These are phyloP conservation scores for Eucalyptus regnans DNA, from an alignment of 345 rosid genomes.

Conservation along the genomic window DNA sequence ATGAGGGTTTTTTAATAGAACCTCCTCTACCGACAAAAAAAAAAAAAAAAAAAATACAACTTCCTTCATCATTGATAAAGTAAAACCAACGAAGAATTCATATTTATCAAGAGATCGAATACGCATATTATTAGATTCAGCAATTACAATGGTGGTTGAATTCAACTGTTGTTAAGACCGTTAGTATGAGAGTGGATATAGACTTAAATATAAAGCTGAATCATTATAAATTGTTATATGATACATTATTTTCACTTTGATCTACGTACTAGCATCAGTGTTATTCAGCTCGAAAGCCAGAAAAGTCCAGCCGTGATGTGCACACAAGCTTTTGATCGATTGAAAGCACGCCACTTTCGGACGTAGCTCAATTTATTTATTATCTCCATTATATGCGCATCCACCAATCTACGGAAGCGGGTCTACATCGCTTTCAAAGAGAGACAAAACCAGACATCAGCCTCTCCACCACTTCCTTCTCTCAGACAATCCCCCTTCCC, in stretches of 20 bases:
- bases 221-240: no score
- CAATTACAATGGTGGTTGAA: no score
- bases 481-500: not conserved
- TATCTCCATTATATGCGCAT: not conserved
- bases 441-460: not conserved
- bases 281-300: not conserved
- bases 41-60: no score
- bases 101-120: no score
- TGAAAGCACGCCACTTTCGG: not conserved
- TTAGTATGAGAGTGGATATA: no score
- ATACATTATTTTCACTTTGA: not conserved
- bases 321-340: not conserved
- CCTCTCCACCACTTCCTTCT: not conserved
- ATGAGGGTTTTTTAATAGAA: no score
- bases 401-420: not conserved
- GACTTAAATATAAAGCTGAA: no score
- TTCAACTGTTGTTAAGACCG: no score
- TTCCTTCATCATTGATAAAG: no score
- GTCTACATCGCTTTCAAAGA: not conserved
- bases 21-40: no score
- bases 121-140: no score
- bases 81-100: no score
- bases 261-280: not conserved
- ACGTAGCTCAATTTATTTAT: not conserved
- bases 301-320: not conserved